Evolutionary conservation across 345 rosid species (phyloP).

Genomic region (Theobroma cacao): DNA sequence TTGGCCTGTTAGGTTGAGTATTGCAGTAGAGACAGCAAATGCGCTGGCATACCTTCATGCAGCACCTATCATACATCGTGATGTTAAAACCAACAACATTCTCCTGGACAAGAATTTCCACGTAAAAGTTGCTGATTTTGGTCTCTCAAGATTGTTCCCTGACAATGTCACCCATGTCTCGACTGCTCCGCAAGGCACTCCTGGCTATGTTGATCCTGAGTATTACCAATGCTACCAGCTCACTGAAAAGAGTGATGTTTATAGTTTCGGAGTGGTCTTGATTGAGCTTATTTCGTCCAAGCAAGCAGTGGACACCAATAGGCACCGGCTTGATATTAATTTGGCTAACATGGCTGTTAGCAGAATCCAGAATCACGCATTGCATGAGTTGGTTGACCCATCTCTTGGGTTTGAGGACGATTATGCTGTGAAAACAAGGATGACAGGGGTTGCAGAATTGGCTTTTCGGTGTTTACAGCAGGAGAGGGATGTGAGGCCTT

Average conservation of each 20-base stretch:
- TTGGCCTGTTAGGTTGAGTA: conserved; percentile 69
- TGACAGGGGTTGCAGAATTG: conserved; percentile 58
- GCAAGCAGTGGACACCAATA: conserved; percentile 64
- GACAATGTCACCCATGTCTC: conserved; percentile 76
- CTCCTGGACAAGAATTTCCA: conserved; percentile 53
- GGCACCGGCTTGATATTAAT: conserved; percentile 67
- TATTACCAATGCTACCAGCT: conserved; percentile 76
- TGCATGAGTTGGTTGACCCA: conserved; percentile 73
- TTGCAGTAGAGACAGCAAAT: conserved; percentile 80
- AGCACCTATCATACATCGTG: conserved; percentile 74
- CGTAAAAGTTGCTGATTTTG: conserved; percentile 95
- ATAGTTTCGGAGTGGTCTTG: conserved; percentile 88
- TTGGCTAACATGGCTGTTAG: conserved; percentile 70
- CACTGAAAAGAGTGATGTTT: conserved; percentile 85
- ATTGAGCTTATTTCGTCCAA: conserved; percentile 66
- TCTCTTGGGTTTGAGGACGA: conserved; percentile 58
- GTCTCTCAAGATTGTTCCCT: conserved; percentile 79
- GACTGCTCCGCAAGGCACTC: conserved; percentile 95
- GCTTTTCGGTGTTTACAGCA: conserved; percentile 82
- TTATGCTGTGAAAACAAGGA: conserved; percentile 29
- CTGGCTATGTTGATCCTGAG: conserved; percentile 91
- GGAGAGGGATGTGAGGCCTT: conserved; percentile 72
- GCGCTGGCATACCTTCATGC: conserved; percentile 69
- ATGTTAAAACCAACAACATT: conserved; percentile 85
- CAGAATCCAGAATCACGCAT: conserved; percentile 59